These are phyloP conservation scores for Fraxinus platypoda DNA, from an alignment of 305 asterid species.

Conservation along the genomic window DNA sequence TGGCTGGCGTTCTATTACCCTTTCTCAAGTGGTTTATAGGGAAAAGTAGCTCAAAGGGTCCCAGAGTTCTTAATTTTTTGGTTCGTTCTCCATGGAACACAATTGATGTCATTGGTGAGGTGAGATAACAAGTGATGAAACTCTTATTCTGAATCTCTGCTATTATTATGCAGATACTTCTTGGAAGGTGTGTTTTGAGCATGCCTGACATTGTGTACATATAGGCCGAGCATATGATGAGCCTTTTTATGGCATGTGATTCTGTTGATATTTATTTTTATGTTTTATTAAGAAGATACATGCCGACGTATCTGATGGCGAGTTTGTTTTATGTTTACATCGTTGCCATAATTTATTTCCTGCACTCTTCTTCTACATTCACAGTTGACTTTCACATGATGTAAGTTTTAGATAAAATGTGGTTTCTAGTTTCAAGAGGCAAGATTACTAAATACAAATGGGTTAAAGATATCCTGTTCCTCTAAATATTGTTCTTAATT, in stretches of 20 bases:
- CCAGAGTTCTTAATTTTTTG: conserved; percentile 67
- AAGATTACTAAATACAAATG: not conserved
- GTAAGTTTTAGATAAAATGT: not conserved
- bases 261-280: not conserved
- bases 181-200: not conserved
- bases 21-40: conserved; percentile 92
- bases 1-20: conserved; percentile 94
- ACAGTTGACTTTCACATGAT: not conserved
- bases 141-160: not conserved
- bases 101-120: conserved; percentile 80
- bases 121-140: conserved; percentile 34
- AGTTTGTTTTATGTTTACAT: not conserved
- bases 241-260: not conserved
- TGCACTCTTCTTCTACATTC: not conserved
- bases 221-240: not conserved
- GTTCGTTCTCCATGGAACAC: conserved; percentile 99
- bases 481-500: not conserved
- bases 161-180: conserved; percentile 9
- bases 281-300: not conserved
- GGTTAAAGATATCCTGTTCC: not conserved
- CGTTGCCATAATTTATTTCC: not conserved
- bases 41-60: conserved; percentile 69
- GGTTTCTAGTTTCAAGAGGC: not conserved
- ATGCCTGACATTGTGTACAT: not conserved
- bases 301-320: not conserved